These are phyloP conservation scores for Basidioascus undulatus DNA, from an alignment of 768 basidiomycete species.

Conservation along the genomic window DNA sequence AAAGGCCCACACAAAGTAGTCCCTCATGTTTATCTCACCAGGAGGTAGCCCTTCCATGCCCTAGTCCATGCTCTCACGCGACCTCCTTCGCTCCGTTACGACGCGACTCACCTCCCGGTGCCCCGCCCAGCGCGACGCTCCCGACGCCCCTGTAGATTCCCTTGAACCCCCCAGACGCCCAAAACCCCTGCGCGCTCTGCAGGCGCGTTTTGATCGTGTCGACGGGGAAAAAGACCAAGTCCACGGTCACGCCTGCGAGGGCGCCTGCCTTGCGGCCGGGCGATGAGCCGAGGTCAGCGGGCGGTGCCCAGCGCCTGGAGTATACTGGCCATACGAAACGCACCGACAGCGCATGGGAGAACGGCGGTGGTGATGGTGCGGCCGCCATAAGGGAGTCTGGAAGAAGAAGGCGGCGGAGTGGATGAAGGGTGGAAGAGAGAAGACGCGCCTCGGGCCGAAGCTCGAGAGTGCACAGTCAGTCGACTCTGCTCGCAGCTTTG, in stretches of 20 bases:
- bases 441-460: too few relatives aligned
- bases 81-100: too few relatives aligned
- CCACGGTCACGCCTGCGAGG: conserved; percentile 74
- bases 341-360: too few relatives aligned
- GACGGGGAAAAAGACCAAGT: conserved; percentile 86
- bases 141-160: conserved; percentile 86
- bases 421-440: too few relatives aligned
- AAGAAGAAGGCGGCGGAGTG: too few relatives aligned
- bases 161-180: conserved; percentile 57
- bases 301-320: too few relatives aligned
- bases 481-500: too few relatives aligned
- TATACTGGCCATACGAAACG: too few relatives aligned
- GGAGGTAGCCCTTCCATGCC: not conserved
- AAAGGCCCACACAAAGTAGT: not conserved
- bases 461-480: too few relatives aligned
- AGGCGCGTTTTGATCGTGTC: conserved; percentile 92
- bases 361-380: too few relatives aligned
- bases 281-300: too few relatives aligned
- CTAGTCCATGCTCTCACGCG: not conserved
- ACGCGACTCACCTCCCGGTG: conserved; percentile 69
- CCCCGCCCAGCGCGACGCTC: conserved; percentile 80
- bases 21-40: not conserved
- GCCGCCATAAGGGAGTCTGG: too few relatives aligned
- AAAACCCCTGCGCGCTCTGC: conserved; percentile 69
- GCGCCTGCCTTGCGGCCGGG: conserved; percentile 42